Evolutionary conservation across 176 grass and related monocot species (phyloP), one percentile per base, ranked within the genome.

Genomic region (Triticum dicoccoides): DNA sequence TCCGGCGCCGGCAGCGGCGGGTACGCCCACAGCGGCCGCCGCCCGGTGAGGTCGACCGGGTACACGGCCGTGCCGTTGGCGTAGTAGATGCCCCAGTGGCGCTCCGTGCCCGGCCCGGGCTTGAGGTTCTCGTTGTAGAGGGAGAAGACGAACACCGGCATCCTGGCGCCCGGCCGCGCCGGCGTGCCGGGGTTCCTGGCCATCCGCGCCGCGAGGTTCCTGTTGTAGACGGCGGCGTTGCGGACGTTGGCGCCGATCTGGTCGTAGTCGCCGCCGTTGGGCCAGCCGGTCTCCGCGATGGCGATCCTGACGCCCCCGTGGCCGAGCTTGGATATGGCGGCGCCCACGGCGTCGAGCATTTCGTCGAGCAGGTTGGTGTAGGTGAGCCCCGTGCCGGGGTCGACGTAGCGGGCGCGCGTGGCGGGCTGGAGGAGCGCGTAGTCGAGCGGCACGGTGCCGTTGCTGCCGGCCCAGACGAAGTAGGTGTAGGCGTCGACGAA

Each of bases 121-220:
- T 98, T 98, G 80, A 87, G 89, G 90, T 98, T 81, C 86, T 98
- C 95, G 80, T 98, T 95, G 86, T 93, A 98, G 64, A 98, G 88
- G 25, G 91, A 91, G 85, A 95, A 98, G 47, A 98, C 76, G 90
- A 98, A 98, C 42, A 93, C 89, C 1, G 91, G 95, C 82, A 95
- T 93, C 85, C 76, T 59, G 2, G 49, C 87, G 21, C 89, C 85
- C 0, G 91, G 95, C 23, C 89, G 62, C n/a, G 84, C 77, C 14
- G 93, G 95, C 35, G 91, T 95, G 32, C 93, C 95, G 12, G 82
- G 89, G 58, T 87, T 89, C 41, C 23, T 62, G 30, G 49, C 76
- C 80, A 95, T 80, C 76, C 89, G 68, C 15, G 10, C 5, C 11
- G 89, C 93, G 32, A 98, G 86, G 84, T 98, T 98, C 78, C 89